Conservation (phyloP, 495 filamentous ascomycete species). For the Rusavskia elegans region DNA sequence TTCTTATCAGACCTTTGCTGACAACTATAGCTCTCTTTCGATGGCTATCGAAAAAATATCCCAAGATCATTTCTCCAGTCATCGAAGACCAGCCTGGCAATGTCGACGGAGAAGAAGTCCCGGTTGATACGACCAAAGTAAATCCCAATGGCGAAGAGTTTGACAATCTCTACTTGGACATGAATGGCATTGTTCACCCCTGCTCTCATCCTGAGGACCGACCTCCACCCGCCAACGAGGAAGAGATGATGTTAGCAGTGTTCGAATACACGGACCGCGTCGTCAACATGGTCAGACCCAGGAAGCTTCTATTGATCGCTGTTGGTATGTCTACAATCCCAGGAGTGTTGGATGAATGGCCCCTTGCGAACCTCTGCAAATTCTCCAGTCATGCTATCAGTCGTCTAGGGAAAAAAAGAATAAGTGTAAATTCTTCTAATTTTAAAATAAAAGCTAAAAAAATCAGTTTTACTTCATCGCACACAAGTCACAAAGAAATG, state of each 20-base stretch:
- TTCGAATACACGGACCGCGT: conserved; percentile 97
- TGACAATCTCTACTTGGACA: conserved; percentile 95
- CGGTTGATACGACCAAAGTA: conserved; percentile 63
- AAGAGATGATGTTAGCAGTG: conserved; percentile 98
- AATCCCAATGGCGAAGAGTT: conserved; percentile 98
- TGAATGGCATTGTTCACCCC: conserved; percentile 99
- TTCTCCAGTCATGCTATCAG: background rate
- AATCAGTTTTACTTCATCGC: background rate
- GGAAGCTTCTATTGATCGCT: conserved; percentile 93
- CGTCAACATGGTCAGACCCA: conserved; percentile 92
- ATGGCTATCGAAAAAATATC: conserved; percentile 91
- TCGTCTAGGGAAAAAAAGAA: no score
- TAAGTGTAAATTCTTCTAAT: no score
- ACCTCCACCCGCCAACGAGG: conserved; percentile 79
- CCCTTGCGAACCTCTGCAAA: background rate
- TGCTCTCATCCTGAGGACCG: conserved; percentile 95
- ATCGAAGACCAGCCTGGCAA: conserved; percentile 67
- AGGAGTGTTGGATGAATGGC: background rate
- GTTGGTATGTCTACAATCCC: conserved; percentile 51
- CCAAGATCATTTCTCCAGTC: conserved; percentile 86
- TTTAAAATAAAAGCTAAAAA: no score
- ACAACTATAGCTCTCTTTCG: conserved; percentile 64
- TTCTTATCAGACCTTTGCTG: background rate
- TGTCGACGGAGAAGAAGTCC: conserved; percentile 65
- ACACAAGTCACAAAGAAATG: background rate